These are phyloP conservation scores for Trametes elegans DNA, from an alignment of 768 basidiomycete species.

Conservation along the genomic window DNA sequence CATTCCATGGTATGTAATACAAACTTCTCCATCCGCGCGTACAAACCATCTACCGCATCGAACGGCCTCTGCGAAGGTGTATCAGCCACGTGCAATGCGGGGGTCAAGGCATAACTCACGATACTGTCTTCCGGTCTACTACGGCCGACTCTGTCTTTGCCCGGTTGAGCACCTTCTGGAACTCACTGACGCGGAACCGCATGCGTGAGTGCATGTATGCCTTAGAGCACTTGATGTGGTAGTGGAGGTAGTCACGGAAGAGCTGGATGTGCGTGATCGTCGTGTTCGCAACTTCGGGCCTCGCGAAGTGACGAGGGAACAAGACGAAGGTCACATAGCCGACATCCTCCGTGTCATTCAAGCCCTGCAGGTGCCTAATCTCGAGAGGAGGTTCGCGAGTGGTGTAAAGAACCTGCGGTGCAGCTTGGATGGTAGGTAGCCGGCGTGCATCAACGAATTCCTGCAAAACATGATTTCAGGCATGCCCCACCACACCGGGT, in stretches of 20 bases:
- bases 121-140: constrained; percentile 88
- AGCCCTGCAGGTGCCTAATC: constrained; percentile 81
- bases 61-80: constrained; percentile 9
- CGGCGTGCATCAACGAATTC: constrained; percentile 99
- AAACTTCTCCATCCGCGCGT: not conserved
- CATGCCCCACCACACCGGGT: constrained; percentile 2
- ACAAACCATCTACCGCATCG: constrained; percentile 2
- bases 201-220: constrained; percentile 99
- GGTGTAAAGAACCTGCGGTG: constrained; percentile 94
- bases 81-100: not conserved
- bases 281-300: constrained; percentile 58
- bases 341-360: constrained; percentile 81
- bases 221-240: constrained; percentile 98
- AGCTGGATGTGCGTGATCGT: constrained; percentile 95
- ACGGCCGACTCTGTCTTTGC: constrained; percentile 90
- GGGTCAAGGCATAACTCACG: constrained; percentile 42
- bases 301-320: constrained; percentile 93
- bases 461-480: constrained; percentile 36
- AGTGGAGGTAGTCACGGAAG: constrained; percentile 99
- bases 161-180: constrained; percentile 93
- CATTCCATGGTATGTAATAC: constrained; percentile 15
- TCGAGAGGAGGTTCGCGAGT: constrained; percentile 96
- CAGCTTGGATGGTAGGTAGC: constrained; percentile 89
- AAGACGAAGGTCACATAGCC: constrained; percentile 98
- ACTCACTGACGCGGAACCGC: constrained; percentile 90